Base-by-base conservation (phyloP, 2,329 filamentous ascomycete genomes). In the Colletotrichum destructivum region DNA sequence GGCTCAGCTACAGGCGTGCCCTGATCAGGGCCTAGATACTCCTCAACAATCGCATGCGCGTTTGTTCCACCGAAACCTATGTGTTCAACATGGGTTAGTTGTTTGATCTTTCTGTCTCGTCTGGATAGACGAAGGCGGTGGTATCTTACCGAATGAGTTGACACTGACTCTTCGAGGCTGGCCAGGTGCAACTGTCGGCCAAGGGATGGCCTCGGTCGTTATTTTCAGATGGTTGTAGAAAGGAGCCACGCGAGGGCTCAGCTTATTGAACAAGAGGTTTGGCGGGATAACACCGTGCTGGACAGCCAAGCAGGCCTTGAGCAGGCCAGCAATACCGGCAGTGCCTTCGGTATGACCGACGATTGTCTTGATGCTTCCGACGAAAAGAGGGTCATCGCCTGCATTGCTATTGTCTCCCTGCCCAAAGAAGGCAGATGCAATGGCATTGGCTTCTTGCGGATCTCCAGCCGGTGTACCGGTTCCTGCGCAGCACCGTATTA, bases 401-500 rank as follows among this genome's bases (percentile, higher is more conserved):
- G 18, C 47, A 23, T 18, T 35, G 11, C n/a, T 16, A 6, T 40
- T 26, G 16, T 15, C 2, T 21, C 35, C 2, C 35, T 7, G 7
- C 11, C 40, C 40, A 15, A 60, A 60, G 23, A 60, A 60, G 7
- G 56, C 56, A 8, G 56, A 18, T 0, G 84, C 83, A 61, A 79
- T 75, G 1, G 77, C 75, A 1, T 76, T 70, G 0, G 76, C 75
- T 64, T 80, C 78, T 13, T 82, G 75, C 1, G 81, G 79, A 72
- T 89, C 87, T 7, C 89, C 88, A 3, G 86, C 88, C 44, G 85
- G 84, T 0, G 89, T 91, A 2, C 89, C 89, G 0, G 89, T 91
- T 12, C 42, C 42, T 65, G 26, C 26, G 1, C 26, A 26, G 26
- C 26, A 26, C 26, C 26, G 26, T 26, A 4, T 26, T 26, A 26